Evolutionary conservation across 2,329 filamentous ascomycete species (phyloP), one percentile per base, ranked within the genome.

Genomic region (Claviceps arundinis): DNA sequence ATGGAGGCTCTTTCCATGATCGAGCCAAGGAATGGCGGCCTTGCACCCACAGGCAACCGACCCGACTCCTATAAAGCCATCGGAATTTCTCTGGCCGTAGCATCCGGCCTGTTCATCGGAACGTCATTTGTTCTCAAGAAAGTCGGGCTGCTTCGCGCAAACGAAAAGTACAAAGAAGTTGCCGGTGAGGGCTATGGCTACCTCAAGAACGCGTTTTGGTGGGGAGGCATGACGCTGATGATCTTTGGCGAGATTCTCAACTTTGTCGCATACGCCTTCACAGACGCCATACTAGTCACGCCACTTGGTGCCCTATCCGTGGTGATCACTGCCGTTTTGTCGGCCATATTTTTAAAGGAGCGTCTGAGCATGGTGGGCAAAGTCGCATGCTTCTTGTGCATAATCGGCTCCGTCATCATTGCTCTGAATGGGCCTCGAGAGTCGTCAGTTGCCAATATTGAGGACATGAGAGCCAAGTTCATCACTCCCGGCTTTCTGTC

Each of bases 151-250:
- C 75, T 98, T 56, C 89, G 82, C 66, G 91, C 93, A 49, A 98
- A 97, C 68, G 82, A 87, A 61, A 97, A 97, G 68, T 97, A 97
- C 73, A 86, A 95, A 56, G 89, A 97, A 70, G 88, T 87, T 58
- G 90, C 93, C 0, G 93, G 93, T 55, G 91, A 97, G 68, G 93
- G 93, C 52, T 97, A 97, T 67, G 90, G 91, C 56, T 98, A 97
- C 66, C 80, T 98, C 61, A 95, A 95, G 72, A 97, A 97, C 63
- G 75, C 75, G 19, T 95, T 80, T 73, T 98, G 93, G 93, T 98
- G 93, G 93, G 68, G 73, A 1, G 93, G 93, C 60, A 97, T 98
- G 93, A 89, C 74, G 0, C 76, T 97, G 54, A 97, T 98, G 93
- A 95, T 97, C 60, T 62, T 97, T 44, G 93, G 93, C 59, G 93